phyloP scores from a whole-genome alignment of 805 yeast species.

The Isabelozyma heimii region DNA sequence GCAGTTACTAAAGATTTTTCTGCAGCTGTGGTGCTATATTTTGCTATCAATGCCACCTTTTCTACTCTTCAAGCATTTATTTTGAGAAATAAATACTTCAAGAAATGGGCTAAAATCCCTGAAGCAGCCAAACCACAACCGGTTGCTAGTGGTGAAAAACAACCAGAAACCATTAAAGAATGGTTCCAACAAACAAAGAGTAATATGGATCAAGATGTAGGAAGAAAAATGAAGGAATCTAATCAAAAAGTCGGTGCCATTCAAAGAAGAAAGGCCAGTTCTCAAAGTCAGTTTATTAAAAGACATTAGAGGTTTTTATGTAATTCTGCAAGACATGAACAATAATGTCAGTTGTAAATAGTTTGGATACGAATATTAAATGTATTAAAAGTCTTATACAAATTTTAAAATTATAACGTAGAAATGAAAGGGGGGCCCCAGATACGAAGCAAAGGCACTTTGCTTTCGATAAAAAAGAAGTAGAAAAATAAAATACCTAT shows the following conservation, averaged over 20 bases:
- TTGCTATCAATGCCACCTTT: conserved; percentile 74
- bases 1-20: conserved; percentile 87
- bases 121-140: conserved; percentile 41
- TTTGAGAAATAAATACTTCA: conserved; percentile 56
- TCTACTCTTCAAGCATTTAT: conserved; percentile 71
- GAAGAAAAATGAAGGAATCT: conserved; percentile 31
- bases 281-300: conserved; percentile 34
- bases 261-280: conserved; percentile 29
- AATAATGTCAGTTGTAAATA: not conserved
- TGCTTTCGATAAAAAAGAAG: too few relatives aligned
- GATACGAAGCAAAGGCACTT: too few relatives aligned
- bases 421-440: not conserved
- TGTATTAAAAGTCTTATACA: not conserved
- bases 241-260: conserved; percentile 36
- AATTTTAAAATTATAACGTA: not conserved
- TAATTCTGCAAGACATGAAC: too few relatives aligned
- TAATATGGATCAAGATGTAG: conserved; percentile 28
- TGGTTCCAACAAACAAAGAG: conserved; percentile 34
- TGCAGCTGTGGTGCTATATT: conserved; percentile 81
- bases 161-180: conserved; percentile 33
- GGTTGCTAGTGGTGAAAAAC: conserved; percentile 22
- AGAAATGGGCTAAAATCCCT: conserved; percentile 57
- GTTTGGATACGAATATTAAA: not conserved
- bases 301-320: conserved; percentile 24
- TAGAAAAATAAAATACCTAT: too few relatives aligned